Evolutionary conservation across 768 basidiomycete genomes (phyloP).

Genomic region (Leccinum uliginosum): DNA sequence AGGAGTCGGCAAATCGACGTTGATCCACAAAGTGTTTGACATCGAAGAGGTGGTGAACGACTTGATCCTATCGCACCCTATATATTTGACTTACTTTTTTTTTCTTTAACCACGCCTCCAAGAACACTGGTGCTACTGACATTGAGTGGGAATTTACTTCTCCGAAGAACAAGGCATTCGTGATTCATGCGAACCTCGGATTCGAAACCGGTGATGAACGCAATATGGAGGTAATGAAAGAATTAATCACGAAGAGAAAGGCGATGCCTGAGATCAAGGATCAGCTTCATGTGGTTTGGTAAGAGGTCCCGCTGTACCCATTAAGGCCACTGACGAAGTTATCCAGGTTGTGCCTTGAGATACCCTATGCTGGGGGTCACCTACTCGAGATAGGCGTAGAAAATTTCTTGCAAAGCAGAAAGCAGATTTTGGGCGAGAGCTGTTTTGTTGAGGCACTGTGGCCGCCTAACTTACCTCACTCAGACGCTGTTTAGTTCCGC

Average conservation of each 20-base stretch:
- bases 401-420: background rate
- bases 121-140: background rate
- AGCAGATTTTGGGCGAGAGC: background rate
- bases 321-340: background rate
- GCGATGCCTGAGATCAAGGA: background rate
- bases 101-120: constrained; percentile 3
- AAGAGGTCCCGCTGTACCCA: background rate
- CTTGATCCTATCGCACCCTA: background rate
- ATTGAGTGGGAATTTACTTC: background rate
- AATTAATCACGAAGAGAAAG: background rate
- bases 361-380: background rate
- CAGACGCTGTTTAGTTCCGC: too few species aligned
- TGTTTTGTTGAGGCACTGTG: background rate
- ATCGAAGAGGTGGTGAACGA: constrained; percentile 6
- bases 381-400: rapidly evolving
- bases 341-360: background rate
- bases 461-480: too few species aligned
- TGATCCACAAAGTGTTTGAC: constrained; percentile 2
- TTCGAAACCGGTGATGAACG: background rate
- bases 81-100: background rate
- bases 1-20: constrained; percentile 16
- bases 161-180: background rate
- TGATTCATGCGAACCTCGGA: background rate
- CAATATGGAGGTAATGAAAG: rapidly evolving
- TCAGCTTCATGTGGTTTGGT: background rate